Evolutionary conservation across 2,329 filamentous ascomycete species (phyloP).

Genomic region (Cryphonectria radicalis): DNA sequence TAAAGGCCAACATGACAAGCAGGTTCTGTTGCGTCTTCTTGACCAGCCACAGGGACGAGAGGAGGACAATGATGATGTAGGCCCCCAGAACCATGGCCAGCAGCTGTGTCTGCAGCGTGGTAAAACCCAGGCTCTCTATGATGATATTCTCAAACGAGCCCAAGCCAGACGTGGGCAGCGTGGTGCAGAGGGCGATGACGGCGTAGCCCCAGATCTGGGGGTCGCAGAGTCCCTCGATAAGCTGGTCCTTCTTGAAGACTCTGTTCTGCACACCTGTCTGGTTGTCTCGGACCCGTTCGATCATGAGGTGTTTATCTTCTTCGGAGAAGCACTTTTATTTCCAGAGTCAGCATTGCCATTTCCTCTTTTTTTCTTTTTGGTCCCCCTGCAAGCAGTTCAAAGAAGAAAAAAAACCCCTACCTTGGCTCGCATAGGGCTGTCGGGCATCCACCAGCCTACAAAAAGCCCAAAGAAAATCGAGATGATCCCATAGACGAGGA

Average conservation of each 20-base stretch:
- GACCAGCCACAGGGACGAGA: constrained; percentile 69
- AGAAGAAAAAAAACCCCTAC: neutral
- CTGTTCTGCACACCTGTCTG: constrained; percentile 65
- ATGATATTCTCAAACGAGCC: constrained; percentile 77
- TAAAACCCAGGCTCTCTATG: constrained; percentile 71
- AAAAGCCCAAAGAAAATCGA: constrained; percentile 69
- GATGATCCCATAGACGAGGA: constrained; percentile 66
- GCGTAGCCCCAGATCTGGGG: constrained; percentile 70
- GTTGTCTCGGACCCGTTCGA: constrained; percentile 63
- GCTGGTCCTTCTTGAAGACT: constrained; percentile 50
- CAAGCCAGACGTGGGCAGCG: constrained; percentile 72
- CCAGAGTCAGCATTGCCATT: neutral
- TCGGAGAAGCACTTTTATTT: constrained; percentile 62
- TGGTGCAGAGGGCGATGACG: constrained; percentile 71
- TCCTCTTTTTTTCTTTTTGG: neutral
- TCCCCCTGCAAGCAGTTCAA: neutral
- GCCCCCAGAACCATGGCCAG: constrained; percentile 75
- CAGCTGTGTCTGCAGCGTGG: constrained; percentile 69
- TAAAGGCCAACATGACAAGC: constrained; percentile 66
- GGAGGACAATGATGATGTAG: constrained; percentile 72
- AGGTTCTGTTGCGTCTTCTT: constrained; percentile 72
- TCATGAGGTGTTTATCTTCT: constrained; percentile 66
- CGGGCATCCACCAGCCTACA: constrained; percentile 66
- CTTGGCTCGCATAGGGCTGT: constrained; percentile 69
- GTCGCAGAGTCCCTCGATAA: constrained; percentile 60